Conservation (phyloP, 1,284 basidiomycete genomes). For the Naganishia sp. region DNA sequence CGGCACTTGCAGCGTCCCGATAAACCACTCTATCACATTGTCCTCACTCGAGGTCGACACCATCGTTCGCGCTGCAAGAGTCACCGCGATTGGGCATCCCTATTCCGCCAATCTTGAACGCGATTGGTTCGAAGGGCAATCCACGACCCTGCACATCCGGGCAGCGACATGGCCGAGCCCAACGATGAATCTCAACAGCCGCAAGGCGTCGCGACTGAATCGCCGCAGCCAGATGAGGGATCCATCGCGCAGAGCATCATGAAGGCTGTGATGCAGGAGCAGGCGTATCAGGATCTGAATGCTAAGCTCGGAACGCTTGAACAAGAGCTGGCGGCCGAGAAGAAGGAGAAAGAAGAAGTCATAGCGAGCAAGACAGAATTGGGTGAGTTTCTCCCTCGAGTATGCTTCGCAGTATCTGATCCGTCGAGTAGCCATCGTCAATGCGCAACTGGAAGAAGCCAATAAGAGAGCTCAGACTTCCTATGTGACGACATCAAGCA, state of each 20-base stretch:
- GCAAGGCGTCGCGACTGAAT: constrained; percentile 19
- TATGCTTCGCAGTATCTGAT: not conserved
- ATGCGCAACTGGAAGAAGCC: constrained; percentile 29
- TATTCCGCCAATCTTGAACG: not conserved
- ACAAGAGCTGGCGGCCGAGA: constrained; percentile 17
- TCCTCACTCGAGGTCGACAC: not conserved
- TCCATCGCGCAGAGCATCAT: constrained; percentile 25
- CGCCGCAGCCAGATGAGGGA: constrained; percentile 17
- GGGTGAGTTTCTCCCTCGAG: constrained; percentile 16
- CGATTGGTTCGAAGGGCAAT: constrained; percentile 1
- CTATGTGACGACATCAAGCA: constrained; percentile 19
- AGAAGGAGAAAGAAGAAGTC: constrained; percentile 25
- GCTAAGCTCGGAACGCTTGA: constrained; percentile 17
- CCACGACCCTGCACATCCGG: constrained; percentile 1
- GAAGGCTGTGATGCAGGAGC: constrained; percentile 31
- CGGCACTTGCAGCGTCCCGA: too few species aligned
- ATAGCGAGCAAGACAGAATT: constrained; percentile 27
- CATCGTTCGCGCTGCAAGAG: too few species aligned
- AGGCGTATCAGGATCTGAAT: constrained; percentile 32
- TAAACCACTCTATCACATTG: not conserved
- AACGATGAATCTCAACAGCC: constrained; percentile 18
- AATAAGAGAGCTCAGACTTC: constrained; percentile 14
- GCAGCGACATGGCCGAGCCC: constrained; percentile 19
- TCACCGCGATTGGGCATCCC: too few species aligned
- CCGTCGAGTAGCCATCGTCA: constrained; percentile 4